Base-by-base conservation (phyloP, 1,284 basidiomycete species). In the Naganishia liquefaciens region DNA sequence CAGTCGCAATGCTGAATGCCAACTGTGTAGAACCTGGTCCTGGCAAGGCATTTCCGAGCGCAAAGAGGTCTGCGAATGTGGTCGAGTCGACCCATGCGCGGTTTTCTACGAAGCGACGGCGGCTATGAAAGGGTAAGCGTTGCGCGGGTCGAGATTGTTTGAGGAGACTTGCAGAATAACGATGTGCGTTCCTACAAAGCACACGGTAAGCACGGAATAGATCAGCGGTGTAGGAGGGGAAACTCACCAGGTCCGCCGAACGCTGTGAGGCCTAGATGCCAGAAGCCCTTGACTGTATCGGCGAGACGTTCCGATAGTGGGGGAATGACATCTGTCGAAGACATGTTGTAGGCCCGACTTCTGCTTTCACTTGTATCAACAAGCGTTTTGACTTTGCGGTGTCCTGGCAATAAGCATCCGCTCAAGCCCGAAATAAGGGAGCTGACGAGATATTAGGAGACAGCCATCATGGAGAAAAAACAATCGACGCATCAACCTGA, bases 1-100 rank as follows among this genome's bases (percentile, higher is more conserved):
- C 73, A 2, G 78, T 71, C 1, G 78, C 76, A 40, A 81, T 79
- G 30, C 73, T 75, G 69, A 78, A 80, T 7, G 74, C 75, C 25
- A 81, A 72, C 70, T 82, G 80, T 0, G 80, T 81, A 3, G 73
- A 76, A 2, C 77, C 80, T 0, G 81, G 81, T 17, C 81, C 81
- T 0, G 80, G 79, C 0, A 81, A 74, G 0, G 80, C 79, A 57
- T 81, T 80, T n/a, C 79, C 77, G 13, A 82, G 73, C 11, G 79
- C 75, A 62, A 82, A 80, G 40, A 82, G 75, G 64, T 82, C 80
- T 62, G 70, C 42, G 37, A 74, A 75, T 5, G 72, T 74, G 33
- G 61, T 66, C 30, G 68, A 53, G 54, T 74, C 71, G 27, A 75
- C 57, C 74, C 74, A 75, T 49, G 68, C 65, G 7, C 68, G 63